These are phyloP conservation scores for Houttuynia cordata DNA, from an alignment of 164 flowering plant genomes.

Conservation along the genomic window DNA sequence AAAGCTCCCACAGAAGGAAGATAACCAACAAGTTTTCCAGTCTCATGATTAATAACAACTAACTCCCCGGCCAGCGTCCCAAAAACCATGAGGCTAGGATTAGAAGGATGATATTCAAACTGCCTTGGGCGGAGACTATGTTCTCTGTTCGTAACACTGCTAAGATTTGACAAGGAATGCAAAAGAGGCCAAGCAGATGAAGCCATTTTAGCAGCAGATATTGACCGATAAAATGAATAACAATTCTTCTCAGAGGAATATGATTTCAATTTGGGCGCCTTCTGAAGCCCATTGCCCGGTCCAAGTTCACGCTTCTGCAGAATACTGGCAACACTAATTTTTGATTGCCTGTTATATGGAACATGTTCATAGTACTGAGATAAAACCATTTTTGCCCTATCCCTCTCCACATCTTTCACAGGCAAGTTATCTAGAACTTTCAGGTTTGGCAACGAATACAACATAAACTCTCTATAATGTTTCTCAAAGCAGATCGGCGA, in stretches of 20 bases:
- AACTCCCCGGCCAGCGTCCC: conserved; percentile 90
- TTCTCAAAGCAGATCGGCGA: conserved; percentile 92
- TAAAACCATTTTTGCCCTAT: conserved; percentile 32
- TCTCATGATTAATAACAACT: conserved; percentile 69
- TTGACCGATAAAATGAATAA: conserved; percentile 48
- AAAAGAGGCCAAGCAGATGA: conserved; percentile 56
- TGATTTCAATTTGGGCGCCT: conserved; percentile 15
- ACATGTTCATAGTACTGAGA: conserved; percentile 51
- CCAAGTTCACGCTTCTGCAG: conserved; percentile 66
- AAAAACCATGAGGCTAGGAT: conserved; percentile 67
- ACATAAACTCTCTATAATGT: conserved; percentile 70
- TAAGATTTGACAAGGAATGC: conserved; percentile 35
- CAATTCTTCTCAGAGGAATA: conserved; percentile 26
- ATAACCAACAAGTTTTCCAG: conserved; percentile 40
- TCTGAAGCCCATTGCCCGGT: conserved; percentile 15
- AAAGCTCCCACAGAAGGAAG: conserved; percentile 40
- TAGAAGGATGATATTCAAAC: conserved; percentile 75
- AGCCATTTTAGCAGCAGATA: conserved; percentile 72
- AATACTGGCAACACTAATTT: conserved; percentile 49
- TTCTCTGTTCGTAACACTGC: conserved; percentile 24
- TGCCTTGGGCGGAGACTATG: conserved; percentile 73
- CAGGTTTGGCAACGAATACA: conserved; percentile 55
- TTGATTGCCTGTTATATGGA: conserved; percentile 50
- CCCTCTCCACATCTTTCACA: conserved; percentile 42
- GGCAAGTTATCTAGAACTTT: conserved; percentile 65